phyloP scores from a whole-genome alignment of 2,329 filamentous ascomycete genomes.

The Fusarium guadeloupense region DNA sequence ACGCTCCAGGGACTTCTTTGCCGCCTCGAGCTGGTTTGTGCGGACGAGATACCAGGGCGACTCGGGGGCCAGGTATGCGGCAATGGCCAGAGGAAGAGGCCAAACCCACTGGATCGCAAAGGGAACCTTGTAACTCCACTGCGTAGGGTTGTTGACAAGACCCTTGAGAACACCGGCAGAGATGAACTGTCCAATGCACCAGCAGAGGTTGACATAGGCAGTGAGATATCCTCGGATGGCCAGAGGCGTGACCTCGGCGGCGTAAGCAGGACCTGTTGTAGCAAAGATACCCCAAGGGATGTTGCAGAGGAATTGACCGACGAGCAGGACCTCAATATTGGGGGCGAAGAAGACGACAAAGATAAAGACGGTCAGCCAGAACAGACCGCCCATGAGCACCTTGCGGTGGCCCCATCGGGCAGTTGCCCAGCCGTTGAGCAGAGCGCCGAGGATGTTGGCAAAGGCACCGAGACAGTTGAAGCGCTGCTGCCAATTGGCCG shows the following conservation, averaged over 20 bases:
- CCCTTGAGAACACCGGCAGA: slow-evolving; percentile 53
- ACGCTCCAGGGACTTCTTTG: slow-evolving; percentile 46
- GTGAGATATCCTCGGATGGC: slow-evolving; percentile 55
- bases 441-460: slow-evolving; percentile 51
- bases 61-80: slow-evolving; percentile 48
- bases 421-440: slow-evolving; percentile 55
- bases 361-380: slow-evolving; percentile 54
- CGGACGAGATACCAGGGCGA: slow-evolving; percentile 52
- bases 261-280: slow-evolving; percentile 55
- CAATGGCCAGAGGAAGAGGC: slow-evolving; percentile 48
- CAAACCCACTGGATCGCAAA: slow-evolving; percentile 55
- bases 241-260: slow-evolving; percentile 55
- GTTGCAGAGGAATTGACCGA: slow-evolving; percentile 58
- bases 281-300: slow-evolving; percentile 59
- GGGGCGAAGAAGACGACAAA: slow-evolving; percentile 61
- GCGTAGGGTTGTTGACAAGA: slow-evolving; percentile 46
- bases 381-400: slow-evolving; percentile 55
- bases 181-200: slow-evolving; percentile 55
- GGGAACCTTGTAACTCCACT: slow-evolving; percentile 53
- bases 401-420: slow-evolving; percentile 55
- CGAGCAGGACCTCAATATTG: slow-evolving; percentile 53
- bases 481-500: slow-evolving; percentile 61
- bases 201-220: slow-evolving; percentile 57
- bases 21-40: slow-evolving; percentile 44
- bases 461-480: slow-evolving; percentile 52